phyloP scores from a whole-genome alignment of 1,284 basidiomycete species.

The Megacollybia platyphylla region DNA sequence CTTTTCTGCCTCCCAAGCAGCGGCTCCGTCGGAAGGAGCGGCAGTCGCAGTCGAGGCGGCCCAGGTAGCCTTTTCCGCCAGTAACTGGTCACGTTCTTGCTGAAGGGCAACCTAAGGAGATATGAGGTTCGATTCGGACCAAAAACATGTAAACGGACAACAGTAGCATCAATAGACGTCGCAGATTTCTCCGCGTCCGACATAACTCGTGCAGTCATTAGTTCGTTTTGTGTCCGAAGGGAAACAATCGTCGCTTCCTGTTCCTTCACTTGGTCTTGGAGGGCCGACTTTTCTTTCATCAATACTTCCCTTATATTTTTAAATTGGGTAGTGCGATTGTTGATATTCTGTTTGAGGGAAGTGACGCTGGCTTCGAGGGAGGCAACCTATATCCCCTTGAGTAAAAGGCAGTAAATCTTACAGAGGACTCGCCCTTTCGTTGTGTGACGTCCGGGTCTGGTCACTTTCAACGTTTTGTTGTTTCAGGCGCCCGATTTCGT shows the following conservation, averaged over 20 bases:
- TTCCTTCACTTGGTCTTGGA: conserved; percentile 17
- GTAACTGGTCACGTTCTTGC: conserved; percentile 46
- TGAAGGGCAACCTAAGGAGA: conserved; percentile 34
- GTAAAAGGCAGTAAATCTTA: conserved; percentile 2
- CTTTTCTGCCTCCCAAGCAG: conserved; percentile 47
- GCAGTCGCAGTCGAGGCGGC: conserved; percentile 12
- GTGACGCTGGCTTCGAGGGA: neutral
- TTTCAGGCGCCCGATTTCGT: conserved; percentile 50
- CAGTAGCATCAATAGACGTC: conserved; percentile 7
- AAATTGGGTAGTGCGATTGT: conserved; percentile 16
- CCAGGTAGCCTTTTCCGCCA: conserved; percentile 46
- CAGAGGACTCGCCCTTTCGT: conserved; percentile 11
- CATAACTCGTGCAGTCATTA: conserved; percentile 21
- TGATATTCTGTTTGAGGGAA: conserved; percentile 12
- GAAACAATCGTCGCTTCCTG: conserved; percentile 21
- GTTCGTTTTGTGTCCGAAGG: conserved; percentile 22
- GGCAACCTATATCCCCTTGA: neutral
- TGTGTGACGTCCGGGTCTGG: conserved; percentile 16
- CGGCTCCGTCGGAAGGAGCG: conserved; percentile 17
- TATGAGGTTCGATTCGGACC: conserved; percentile 1
- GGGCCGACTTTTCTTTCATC: conserved; percentile 2
- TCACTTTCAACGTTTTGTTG: conserved; percentile 26
- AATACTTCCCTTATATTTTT: neutral
- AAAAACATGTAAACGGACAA: neutral
- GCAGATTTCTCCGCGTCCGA: conserved; percentile 20